Conservation (phyloP, 768 basidiomycete genomes). For the Russula sp. region DNA sequence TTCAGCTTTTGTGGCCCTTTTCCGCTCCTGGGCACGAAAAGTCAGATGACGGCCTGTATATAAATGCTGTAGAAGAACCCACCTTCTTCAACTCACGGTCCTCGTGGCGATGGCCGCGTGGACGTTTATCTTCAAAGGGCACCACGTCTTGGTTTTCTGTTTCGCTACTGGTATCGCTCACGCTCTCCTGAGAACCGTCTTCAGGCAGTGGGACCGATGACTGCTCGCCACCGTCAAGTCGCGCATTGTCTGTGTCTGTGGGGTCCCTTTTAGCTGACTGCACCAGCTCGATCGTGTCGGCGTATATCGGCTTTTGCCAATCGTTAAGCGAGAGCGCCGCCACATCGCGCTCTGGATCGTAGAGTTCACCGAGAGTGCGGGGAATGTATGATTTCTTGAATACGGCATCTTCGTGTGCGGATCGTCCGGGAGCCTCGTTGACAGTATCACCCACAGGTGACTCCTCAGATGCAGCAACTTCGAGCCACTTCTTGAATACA, state of each 20-base stretch:
- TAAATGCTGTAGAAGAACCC: background rate
- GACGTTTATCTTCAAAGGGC: constrained; percentile 45
- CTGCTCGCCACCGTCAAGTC: constrained; percentile 15
- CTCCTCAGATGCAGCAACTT: constrained; percentile 28
- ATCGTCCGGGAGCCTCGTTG: constrained; percentile 18
- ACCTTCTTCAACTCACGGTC: constrained; percentile 90
- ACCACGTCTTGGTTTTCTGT: constrained; percentile 29
- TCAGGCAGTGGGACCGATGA: constrained; percentile 22
- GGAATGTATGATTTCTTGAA: constrained; percentile 93
- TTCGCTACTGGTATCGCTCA: constrained; percentile 32
- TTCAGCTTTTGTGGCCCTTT: constrained; percentile 82
- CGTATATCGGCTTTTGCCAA: constrained; percentile 73
- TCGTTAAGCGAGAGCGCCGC: constrained; percentile 65
- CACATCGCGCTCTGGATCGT: constrained; percentile 91
- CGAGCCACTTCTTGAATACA: constrained; percentile 43
- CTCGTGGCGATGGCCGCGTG: constrained; percentile 87
- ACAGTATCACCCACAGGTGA: constrained; percentile 16
- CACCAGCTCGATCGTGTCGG: constrained; percentile 77
- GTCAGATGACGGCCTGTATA: background rate
- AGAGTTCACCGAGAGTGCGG: constrained; percentile 83
- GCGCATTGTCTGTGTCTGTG: constrained; percentile 20
- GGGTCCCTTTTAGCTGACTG: constrained; percentile 25
- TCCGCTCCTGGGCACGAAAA: constrained; percentile 63
- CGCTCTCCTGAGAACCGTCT: constrained; percentile 24
- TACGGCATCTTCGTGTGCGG: constrained; percentile 74